Base-by-base conservation (phyloP, 176 grass and related monocot genomes). In the Echinochloa phyllopogon region DNA sequence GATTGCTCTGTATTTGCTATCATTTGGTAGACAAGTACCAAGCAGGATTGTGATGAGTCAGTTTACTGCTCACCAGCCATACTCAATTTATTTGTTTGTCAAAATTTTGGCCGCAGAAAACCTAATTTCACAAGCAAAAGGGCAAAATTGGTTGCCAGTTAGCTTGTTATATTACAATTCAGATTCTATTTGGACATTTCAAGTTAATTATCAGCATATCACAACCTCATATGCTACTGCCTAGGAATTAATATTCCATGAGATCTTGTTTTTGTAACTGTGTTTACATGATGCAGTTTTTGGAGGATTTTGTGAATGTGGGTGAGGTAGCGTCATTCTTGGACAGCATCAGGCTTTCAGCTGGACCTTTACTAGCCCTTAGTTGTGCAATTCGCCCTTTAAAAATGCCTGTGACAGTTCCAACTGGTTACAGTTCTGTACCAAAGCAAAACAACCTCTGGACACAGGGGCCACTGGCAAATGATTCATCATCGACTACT, bases 221-320 rank as follows among this genome's bases (percentile, higher is more conserved):
- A 65, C 23, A 75, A 43, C 15, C 62, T 62, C 25, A 17, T 62
- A 69, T 76, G 18, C 8, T 86, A 4, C 51, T 70, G 58, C 42
- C 33, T 49, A n/a, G 27, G 58, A 65, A 43, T 42, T 65, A 11
- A 43, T 62, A 29, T 78, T 76, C 12, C 77, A 75, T 23, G 59
- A 43, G n/a, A 84, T 86, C 60, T 42, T 83, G n/a, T 44, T 67
- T 62, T 23, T 61, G 58, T 84, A 70, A 80, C 60, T 65, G 58
- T 2, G 51, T 76, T 87, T 21, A 52, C 21, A 37, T 82, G 56
- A 82, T 95, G 88, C 89, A 98, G 95, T 93, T 98, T 74, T 57
- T 95, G 76, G 95, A 98, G 74, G 95, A 95, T 85, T 98, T 98
- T 58, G 89, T 98, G 56, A 98, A 98, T 76, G 89, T 84, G 62